phyloP scores from a whole-genome alignment of 1,139 yeast species.

The Pichia sorboxylosa region DNA sequence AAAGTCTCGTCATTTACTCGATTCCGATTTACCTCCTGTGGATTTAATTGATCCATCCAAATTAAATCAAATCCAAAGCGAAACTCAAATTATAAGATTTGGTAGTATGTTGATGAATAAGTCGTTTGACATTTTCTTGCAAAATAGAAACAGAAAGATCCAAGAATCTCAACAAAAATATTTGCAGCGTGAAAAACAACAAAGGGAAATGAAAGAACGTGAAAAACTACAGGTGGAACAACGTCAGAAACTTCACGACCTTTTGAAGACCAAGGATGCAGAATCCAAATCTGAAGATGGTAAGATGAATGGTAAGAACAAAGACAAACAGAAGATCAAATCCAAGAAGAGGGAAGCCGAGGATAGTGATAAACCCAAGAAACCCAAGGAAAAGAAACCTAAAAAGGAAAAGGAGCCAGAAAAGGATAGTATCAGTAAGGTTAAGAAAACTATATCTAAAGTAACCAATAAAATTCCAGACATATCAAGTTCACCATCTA shows the following conservation, averaged over 20 bases:
- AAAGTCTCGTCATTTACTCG: constrained; percentile 68
- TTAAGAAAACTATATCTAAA: constrained; percentile 5
- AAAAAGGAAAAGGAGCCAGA: constrained; percentile 6
- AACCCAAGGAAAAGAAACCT: constrained; percentile 5
- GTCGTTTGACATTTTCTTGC: constrained; percentile 57
- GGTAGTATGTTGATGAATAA: constrained; percentile 86
- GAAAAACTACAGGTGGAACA: no score
- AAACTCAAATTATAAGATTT: constrained; percentile 80
- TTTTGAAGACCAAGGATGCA: no score
- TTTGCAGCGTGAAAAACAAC: constrained; percentile 22
- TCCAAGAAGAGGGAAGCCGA: neutral
- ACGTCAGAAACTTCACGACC: no score
- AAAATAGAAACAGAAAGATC: constrained; percentile 32
- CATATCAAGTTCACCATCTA: constrained; percentile 4
- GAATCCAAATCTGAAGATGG: neutral
- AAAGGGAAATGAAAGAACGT: neutral
- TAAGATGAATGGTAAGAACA: neutral
- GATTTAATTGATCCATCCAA: constrained; percentile 58
- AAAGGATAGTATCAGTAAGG: constrained; percentile 3
- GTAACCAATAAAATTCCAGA: constrained; percentile 4
- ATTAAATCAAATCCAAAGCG: constrained; percentile 72
- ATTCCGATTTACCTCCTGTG: constrained; percentile 46
- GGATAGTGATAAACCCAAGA: neutral
- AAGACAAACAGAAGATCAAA: neutral
- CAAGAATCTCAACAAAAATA: constrained; percentile 43